phyloP scores from a whole-genome alignment of 2,329 filamentous ascomycete genomes.

The Penicillium brasilianum region DNA sequence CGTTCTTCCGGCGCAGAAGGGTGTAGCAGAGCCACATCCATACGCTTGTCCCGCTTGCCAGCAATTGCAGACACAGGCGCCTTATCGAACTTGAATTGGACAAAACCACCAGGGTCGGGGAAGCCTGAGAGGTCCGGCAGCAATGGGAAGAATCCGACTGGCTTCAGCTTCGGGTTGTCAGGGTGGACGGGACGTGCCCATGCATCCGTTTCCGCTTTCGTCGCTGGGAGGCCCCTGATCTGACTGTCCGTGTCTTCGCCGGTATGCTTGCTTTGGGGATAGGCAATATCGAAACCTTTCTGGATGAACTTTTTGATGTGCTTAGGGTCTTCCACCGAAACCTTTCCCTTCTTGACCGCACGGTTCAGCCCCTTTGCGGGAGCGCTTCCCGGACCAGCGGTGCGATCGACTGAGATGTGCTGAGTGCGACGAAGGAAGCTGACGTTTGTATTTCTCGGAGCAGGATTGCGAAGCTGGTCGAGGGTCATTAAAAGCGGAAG shows the following conservation, averaged over 20 bases:
- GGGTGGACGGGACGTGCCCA: conserved; percentile 67
- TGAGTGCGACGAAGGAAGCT: conserved; percentile 96
- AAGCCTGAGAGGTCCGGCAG: conserved; percentile 66
- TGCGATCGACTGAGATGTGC: conserved; percentile 68
- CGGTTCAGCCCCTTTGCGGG: conserved; percentile 35
- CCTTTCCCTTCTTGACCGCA: conserved; percentile 39
- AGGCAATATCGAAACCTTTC: conserved; percentile 69
- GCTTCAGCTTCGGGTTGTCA: conserved; percentile 60
- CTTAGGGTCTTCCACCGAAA: conserved; percentile 60
- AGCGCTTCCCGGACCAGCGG: conserved; percentile 39
- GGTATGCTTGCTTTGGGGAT: conserved; percentile 63
- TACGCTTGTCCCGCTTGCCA: conserved; percentile 60
- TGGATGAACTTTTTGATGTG: conserved; percentile 65
- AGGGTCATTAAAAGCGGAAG: conserved; percentile 81
- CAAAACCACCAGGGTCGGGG: conserved; percentile 63
- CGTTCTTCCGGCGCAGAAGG: conserved; percentile 57
- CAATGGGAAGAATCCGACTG: conserved; percentile 65
- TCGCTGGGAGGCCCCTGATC: conserved; percentile 59
- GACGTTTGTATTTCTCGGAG: conserved; percentile 75
- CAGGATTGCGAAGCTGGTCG: conserved; percentile 82
- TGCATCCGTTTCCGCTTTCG: conserved; percentile 60
- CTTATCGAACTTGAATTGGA: conserved; percentile 65
- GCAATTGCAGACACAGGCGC: conserved; percentile 58
- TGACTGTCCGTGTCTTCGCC: conserved; percentile 60
- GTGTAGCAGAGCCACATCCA: conserved; percentile 64